Percentiles rank a stretch among this genome's conserved stretches.
Conservation (phyloP, 1,284 basidiomycete genomes). For the Wolfiporia cocos region DNA sequence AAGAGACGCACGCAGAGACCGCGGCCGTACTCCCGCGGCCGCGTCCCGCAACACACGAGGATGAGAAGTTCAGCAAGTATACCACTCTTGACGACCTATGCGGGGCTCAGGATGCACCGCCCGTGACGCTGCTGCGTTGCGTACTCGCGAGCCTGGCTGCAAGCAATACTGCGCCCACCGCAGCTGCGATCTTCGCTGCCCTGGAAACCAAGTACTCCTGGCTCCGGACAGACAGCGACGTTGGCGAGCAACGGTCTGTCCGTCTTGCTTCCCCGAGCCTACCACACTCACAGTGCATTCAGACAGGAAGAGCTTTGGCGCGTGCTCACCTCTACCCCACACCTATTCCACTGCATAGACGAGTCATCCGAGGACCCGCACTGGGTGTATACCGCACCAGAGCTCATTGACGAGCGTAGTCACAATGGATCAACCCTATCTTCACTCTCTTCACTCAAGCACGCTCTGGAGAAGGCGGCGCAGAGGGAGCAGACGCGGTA, state of each 20-base stretch:
- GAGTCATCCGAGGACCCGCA: conserved; percentile 24
- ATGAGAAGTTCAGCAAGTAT: conserved; percentile 40
- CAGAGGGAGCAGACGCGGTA: conserved; percentile 20
- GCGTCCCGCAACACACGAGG: conserved; percentile 42
- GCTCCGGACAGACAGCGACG: conserved; percentile 45
- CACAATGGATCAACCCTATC: conserved; percentile 40
- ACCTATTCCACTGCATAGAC: conserved; percentile 43
- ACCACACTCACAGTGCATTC: conserved; percentile 1
- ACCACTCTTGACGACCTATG: conserved; percentile 42
- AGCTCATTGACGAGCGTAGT: too few species aligned
- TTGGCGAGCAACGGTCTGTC: conserved; percentile 40
- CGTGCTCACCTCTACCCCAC: conserved; percentile 44
- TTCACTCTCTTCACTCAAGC: conserved; percentile 41
- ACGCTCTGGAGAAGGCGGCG: conserved; percentile 33
- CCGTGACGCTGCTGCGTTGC: conserved; percentile 54
- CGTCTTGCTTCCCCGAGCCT: neutral
- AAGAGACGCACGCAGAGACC: conserved; percentile 44
- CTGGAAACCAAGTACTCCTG: conserved; percentile 52
- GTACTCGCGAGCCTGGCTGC: conserved; percentile 44
- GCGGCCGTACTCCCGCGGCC: conserved; percentile 51
- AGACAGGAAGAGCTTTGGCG: conserved; percentile 54
- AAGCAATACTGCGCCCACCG: conserved; percentile 38
- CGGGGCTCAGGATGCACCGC: conserved; percentile 34
- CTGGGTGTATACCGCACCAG: conserved; percentile 49
- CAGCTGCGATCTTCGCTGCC: conserved; percentile 51